These are phyloP conservation scores for Hydnomerulius pinastri DNA, from an alignment of 768 basidiomycete genomes.

Conservation along the genomic window DNA sequence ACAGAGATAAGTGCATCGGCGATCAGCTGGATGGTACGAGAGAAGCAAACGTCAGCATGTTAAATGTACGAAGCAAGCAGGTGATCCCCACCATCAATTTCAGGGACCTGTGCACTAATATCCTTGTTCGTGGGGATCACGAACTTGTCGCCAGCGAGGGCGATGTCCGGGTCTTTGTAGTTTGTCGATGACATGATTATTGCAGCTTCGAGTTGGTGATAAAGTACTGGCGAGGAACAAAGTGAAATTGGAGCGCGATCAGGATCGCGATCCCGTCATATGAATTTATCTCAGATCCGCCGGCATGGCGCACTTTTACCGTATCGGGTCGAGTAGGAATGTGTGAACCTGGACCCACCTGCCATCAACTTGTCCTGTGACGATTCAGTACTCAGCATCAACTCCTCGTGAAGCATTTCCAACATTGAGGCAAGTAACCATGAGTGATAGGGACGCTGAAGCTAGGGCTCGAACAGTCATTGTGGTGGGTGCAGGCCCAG, in stretches of 20 bases:
- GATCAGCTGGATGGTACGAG: slow-evolving; percentile 39
- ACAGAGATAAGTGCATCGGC: slow-evolving; percentile 80
- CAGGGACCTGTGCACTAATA: slow-evolving; percentile 44
- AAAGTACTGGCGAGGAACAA: no score
- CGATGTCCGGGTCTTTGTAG: slow-evolving; percentile 24
- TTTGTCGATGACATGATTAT: slow-evolving; percentile 16
- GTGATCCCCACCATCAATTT: slow-evolving; percentile 37
- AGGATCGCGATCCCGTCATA: not conserved
- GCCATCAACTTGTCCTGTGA: not conserved
- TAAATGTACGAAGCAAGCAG: slow-evolving; percentile 1
- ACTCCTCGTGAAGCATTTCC: not conserved
- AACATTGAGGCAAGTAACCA: slow-evolving; percentile 4
- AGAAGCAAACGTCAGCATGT: slow-evolving; percentile 15
- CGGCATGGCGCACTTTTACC: slow-evolving; percentile 11
- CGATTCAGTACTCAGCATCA: not conserved
- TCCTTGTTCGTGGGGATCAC: slow-evolving; percentile 54
- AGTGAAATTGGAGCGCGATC: no score
- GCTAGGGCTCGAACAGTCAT: slow-evolving; percentile 47
- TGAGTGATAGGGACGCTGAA: slow-evolving; percentile 12
- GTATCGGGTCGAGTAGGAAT: slow-evolving; percentile 9
- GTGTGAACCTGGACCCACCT: not conserved
- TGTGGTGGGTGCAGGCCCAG: slow-evolving; percentile 88
- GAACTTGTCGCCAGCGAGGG: slow-evolving; percentile 55
- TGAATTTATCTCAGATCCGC: slow-evolving; percentile 18
- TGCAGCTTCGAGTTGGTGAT: no score